Base-by-base conservation (phyloP, 805 yeast genomes). In the Citeromyces nyonsensis region DNA sequence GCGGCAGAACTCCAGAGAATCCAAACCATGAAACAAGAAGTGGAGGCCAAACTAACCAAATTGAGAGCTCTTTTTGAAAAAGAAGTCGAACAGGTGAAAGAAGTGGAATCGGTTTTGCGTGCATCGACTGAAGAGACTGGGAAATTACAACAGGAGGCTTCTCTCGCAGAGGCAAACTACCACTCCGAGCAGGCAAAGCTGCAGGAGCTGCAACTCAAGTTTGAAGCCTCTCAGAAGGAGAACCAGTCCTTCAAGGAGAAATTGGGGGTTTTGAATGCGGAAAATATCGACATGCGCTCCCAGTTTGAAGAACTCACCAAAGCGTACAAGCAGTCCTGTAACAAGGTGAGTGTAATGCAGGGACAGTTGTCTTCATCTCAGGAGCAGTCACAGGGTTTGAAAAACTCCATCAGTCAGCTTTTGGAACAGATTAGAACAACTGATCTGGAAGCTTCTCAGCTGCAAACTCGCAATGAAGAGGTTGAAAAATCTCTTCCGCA, bases 1-100 rank as follows among this genome's bases (percentile, higher is more conserved):
- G 84, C 77, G 45, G 72, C 68, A 35, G 95, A 88, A 46, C 62
- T 86, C 34, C 61, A 72, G n/a, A 66, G 69, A 36, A 73, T 82
- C 37, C 66, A 73, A 42, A 61, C 63, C 20, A 63, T 73, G 36
- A 85, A 84, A 51, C 61, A 64, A 31, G 82, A 79, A 10, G 79
- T 85, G 38, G 81, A 80, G 44, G 47, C 61, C n/a, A 82, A 82
- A 54, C 63, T 91, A 40, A 52, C 63, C 15, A 66, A 65, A 36
- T 61, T 86, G 43, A 69, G 82, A 42, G 58, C 69, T 1, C 68
- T 80, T 6, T 85, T 85, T 47, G 86, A 84, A 26, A 68, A 68
- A 36, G 95, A 88, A 49, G 80, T 77, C 5, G 63, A 69, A 39
- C 82, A 77, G 48, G 84, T 80, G 20, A 72, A 72, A 37, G 71